These are phyloP conservation scores for Apophysomyces ossiformis DNA, from an alignment of 371 early-diverging fungal genomes.

Conservation along the genomic window DNA sequence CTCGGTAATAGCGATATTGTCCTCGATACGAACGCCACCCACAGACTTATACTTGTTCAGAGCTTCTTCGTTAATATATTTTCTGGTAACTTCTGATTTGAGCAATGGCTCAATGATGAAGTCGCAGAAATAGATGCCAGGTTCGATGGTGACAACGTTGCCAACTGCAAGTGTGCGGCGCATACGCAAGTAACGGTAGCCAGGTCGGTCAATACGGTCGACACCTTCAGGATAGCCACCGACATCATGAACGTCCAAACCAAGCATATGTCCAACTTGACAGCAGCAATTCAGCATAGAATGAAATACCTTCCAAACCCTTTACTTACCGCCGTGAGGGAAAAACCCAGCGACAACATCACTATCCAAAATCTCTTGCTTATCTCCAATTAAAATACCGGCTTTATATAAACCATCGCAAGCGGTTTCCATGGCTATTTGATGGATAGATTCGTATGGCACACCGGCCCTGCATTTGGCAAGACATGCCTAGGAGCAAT, in stretches of 20 bases:
- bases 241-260: slow-evolving; percentile 88
- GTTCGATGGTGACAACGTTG: slow-evolving; percentile 94
- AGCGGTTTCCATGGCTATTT: slow-evolving; percentile 73
- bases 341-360: slow-evolving; percentile 86
- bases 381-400: slow-evolving; percentile 75
- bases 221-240: slow-evolving; percentile 88
- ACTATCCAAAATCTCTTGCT: slow-evolving; percentile 68
- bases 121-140: slow-evolving; percentile 80
- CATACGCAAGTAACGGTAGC: slow-evolving; percentile 86
- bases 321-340: slow-evolving; percentile 81
- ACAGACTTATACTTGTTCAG: slow-evolving; percentile 74
- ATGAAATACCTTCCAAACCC: slow-evolving; percentile 20
- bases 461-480: slow-evolving; percentile 77
- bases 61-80: slow-evolving; percentile 74
- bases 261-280: slow-evolving; percentile 67
- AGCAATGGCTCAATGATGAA: slow-evolving; percentile 61
- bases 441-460: slow-evolving; percentile 91
- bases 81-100: slow-evolving; percentile 57
- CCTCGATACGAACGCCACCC: slow-evolving; percentile 95
- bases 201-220: slow-evolving; percentile 79
- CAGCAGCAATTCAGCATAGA: slow-evolving; percentile 16
- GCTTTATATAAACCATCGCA: slow-evolving; percentile 76
- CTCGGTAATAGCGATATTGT: slow-evolving; percentile 81
- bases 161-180: slow-evolving; percentile 78
- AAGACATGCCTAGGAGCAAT: slow-evolving; percentile 42